Conservation (phyloP, 148 eudicot species). For the Cornus kousa region DNA sequence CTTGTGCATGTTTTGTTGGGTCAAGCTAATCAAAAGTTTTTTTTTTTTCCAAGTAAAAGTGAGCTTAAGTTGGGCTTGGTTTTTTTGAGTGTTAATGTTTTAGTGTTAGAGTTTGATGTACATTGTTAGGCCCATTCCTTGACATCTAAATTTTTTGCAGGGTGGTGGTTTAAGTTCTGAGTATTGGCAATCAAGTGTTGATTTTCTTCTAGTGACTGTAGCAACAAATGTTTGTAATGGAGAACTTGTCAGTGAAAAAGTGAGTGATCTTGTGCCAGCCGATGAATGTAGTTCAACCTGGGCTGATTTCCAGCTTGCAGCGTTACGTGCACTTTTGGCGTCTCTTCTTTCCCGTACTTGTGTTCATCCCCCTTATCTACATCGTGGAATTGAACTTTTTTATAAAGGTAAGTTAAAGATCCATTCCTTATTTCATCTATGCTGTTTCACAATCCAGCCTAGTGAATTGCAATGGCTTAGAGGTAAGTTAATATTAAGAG, state of each 20-base stretch:
- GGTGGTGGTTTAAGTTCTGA: slow-evolving; percentile 63
- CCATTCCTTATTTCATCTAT: not conserved
- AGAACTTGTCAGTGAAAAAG: slow-evolving; percentile 30
- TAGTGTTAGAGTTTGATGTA: too few relatives aligned
- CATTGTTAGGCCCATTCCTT: too few relatives aligned
- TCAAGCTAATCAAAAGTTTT: too few relatives aligned
- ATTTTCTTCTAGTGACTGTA: slow-evolving; percentile 43
- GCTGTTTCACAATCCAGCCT: not conserved
- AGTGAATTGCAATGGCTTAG: not conserved
- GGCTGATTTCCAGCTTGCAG: slow-evolving; percentile 60
- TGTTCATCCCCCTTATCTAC: slow-evolving; percentile 51
- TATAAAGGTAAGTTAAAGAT: slow-evolving; percentile 44
- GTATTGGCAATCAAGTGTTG: slow-evolving; percentile 50
- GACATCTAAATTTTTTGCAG: slow-evolving; percentile 24
- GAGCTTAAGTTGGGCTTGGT: too few relatives aligned
- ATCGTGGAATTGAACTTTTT: slow-evolving; percentile 57
- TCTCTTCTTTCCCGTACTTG: slow-evolving; percentile 64
- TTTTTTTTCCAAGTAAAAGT: too few relatives aligned
- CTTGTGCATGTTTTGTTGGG: too few relatives aligned
- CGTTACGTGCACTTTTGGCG: slow-evolving; percentile 64
- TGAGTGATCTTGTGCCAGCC: not conserved
- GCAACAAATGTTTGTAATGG: slow-evolving; percentile 50
- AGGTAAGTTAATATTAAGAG: too few relatives aligned
- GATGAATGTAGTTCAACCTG: slow-evolving; percentile 25
- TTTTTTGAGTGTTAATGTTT: too few relatives aligned